These are phyloP conservation scores for Pleurotus platypus DNA, from an alignment of 768 basidiomycete species.

Conservation along the genomic window DNA sequence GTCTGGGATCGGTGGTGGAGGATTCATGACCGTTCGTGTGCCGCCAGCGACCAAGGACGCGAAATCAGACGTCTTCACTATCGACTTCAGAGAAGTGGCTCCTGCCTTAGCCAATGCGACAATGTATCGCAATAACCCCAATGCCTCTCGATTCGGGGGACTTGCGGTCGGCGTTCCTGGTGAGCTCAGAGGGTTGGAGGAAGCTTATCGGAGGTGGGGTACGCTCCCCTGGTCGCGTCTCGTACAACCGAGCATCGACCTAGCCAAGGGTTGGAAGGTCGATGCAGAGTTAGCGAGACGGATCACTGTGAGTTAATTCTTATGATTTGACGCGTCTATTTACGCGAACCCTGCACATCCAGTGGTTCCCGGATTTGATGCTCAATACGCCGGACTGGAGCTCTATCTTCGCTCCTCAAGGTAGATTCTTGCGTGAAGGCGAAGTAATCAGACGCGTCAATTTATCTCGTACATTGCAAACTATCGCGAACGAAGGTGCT, in stretches of 20 bases:
- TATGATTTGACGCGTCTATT: neutral
- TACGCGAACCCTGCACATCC: neutral
- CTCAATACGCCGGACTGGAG: conserved; percentile 70
- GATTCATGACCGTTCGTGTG: conserved; percentile 80
- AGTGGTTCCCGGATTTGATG: conserved; percentile 56
- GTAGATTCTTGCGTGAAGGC: conserved; percentile 67
- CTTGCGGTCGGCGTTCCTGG: conserved; percentile 89
- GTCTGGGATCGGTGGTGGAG: conserved; percentile 85
- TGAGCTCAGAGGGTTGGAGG: conserved; percentile 83
- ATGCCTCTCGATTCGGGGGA: conserved; percentile 66
- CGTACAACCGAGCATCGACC: conserved; percentile 66
- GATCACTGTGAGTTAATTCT: conserved; percentile 49
- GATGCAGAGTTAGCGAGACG: conserved; percentile 72
- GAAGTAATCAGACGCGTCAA: conserved; percentile 70
- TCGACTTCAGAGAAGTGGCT: conserved; percentile 90
- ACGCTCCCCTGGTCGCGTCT: conserved; percentile 74
- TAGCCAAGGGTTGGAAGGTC: conserved; percentile 81
- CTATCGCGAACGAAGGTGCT: conserved; percentile 73
- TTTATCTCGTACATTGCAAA: conserved; percentile 71
- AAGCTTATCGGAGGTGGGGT: conserved; percentile 83
- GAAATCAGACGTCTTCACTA: conserved; percentile 58
- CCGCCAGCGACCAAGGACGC: conserved; percentile 43
- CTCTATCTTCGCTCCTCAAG: conserved; percentile 78
- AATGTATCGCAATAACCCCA: conserved; percentile 68
- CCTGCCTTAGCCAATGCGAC: conserved; percentile 67